Evolutionary conservation across 176 grass and related monocot species (phyloP).

Genomic region (Echinochloa phyllopogon): DNA sequence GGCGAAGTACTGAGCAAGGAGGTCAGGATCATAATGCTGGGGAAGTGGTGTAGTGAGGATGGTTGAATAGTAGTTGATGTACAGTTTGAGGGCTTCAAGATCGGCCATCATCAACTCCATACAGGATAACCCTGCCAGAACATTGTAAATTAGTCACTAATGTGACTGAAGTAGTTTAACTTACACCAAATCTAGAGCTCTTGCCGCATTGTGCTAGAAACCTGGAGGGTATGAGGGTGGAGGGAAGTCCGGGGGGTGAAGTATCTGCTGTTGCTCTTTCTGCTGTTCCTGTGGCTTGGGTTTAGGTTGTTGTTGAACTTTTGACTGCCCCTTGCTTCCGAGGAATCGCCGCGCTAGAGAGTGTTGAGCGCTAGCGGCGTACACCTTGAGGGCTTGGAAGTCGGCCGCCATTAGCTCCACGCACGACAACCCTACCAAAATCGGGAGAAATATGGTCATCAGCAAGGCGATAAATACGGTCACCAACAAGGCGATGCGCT

Average conservation of each 20-base stretch:
- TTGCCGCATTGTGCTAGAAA: conserved; percentile 15
- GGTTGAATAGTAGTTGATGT: conserved; percentile 57
- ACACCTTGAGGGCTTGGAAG: conserved; percentile 79
- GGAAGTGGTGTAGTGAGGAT: conserved; percentile 70
- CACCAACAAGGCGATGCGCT: not conserved
- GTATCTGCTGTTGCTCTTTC: conserved; percentile 27
- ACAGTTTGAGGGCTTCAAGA: conserved; percentile 77
- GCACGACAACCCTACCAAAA: conserved; percentile 54
- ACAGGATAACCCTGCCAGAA: conserved; percentile 66
- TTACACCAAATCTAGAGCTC: not conserved
- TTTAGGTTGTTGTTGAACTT: conserved; percentile 14
- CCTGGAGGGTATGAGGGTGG: conserved; percentile 43
- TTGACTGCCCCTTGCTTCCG: conserved; percentile 27
- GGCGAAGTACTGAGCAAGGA: conserved; percentile 66
- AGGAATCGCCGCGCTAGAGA: conserved; percentile 35
- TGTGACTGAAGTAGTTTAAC: conserved; percentile 28
- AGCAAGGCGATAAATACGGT: not conserved
- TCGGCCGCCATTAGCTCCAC: conserved; percentile 84
- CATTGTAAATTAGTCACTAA: not conserved
- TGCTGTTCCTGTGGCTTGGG: conserved; percentile 25
- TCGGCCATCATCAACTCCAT: conserved; percentile 90
- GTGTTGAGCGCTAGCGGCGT: conserved; percentile 49
- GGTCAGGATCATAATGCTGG: conserved; percentile 76
- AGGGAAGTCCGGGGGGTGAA: conserved; percentile 48
- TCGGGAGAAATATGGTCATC: conserved; percentile 25